Evolutionary conservation across 352 stramenopile species (phyloP).

Genomic region (Phytophthora chlamydospora): DNA sequence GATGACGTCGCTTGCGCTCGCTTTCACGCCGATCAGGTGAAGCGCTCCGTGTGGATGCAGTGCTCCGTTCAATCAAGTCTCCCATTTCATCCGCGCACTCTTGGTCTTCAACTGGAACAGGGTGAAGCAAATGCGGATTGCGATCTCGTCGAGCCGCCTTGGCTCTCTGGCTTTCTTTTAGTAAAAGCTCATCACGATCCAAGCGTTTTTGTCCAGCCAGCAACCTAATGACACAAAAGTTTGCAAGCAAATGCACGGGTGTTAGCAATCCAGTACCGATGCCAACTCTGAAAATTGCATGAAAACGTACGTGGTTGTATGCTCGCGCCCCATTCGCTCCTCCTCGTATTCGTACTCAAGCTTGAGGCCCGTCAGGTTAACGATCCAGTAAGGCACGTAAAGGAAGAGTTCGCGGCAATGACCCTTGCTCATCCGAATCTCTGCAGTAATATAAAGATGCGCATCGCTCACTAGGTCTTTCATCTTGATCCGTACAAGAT

Average conservation of each 20-base stretch:
- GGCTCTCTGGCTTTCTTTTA: constrained; percentile 65
- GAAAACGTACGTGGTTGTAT: constrained; percentile 60
- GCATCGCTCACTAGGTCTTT: constrained; percentile 81
- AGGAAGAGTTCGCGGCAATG: constrained; percentile 75
- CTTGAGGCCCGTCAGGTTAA: constrained; percentile 85
- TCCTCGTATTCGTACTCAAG: constrained; percentile 87
- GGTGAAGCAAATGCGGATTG: constrained; percentile 70
- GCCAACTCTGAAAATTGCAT: not conserved
- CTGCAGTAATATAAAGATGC: constrained; percentile 71
- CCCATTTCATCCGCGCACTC: constrained; percentile 12
- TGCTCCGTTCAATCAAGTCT: constrained; percentile 4
- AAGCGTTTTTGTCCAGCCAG: constrained; percentile 79
- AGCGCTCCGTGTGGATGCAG: constrained; percentile 2
- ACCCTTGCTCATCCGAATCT: constrained; percentile 59
- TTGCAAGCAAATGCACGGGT: constrained; percentile 1
- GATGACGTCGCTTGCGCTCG: constrained; percentile 65
- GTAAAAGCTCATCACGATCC: constrained; percentile 76
- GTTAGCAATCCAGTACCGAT: constrained; percentile 9
- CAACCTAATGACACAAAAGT: constrained; percentile 37
- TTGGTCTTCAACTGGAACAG: constrained; percentile 28
- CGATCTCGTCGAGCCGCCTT: constrained; percentile 39
- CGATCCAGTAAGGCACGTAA: constrained; percentile 91
- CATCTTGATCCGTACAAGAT: constrained; percentile 75
- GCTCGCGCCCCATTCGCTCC: constrained; percentile 69
- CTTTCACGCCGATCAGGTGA: constrained; percentile 29